Percentiles rank a stretch among this genome's conserved stretches.
These are phyloP conservation scores for Globisporangium solare DNA, from an alignment of 352 stramenopile genomes.

Conservation along the genomic window DNA sequence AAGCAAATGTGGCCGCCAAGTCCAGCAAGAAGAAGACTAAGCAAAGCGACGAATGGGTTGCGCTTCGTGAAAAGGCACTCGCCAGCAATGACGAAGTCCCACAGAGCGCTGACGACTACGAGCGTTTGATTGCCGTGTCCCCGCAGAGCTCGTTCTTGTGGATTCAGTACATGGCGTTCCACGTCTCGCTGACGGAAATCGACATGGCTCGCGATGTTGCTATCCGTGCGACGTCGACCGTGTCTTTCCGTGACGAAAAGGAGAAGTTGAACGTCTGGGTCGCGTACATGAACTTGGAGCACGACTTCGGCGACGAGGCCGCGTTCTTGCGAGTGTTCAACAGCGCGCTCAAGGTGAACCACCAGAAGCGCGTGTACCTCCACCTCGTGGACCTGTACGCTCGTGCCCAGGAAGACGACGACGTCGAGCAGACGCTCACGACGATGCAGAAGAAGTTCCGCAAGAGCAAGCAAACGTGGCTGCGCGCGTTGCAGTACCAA, in stretches of 20 bases:
- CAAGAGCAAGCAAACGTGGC: slow-evolving; percentile 88
- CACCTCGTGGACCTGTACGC: slow-evolving; percentile 92
- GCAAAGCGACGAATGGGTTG: slow-evolving; percentile 94
- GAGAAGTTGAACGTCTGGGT: slow-evolving; percentile 98
- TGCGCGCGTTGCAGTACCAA: slow-evolving; percentile 83
- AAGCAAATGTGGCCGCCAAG: slow-evolving; percentile 48
- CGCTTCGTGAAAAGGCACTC: slow-evolving; percentile 91
- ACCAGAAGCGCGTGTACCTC: slow-evolving; percentile 94
- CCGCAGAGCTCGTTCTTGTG: slow-evolving; percentile 95
- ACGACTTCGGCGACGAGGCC: slow-evolving; percentile 92
- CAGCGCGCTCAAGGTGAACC: slow-evolving; percentile 90
- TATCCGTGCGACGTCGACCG: slow-evolving; percentile 88
- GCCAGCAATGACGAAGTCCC: slow-evolving; percentile 90
- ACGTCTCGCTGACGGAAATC: slow-evolving; percentile 94
- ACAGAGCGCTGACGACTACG: slow-evolving; percentile 92
- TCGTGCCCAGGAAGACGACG: slow-evolving; percentile 54
- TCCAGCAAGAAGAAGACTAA: slow-evolving; percentile 86
- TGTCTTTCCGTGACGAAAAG: slow-evolving; percentile 94
- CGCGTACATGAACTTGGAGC: slow-evolving; percentile 93
- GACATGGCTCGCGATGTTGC: slow-evolving; percentile 91
- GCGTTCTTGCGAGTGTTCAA: slow-evolving; percentile 91
- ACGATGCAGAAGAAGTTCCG: slow-evolving; percentile 92
- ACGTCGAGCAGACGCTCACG: slow-evolving; percentile 67
- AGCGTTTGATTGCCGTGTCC: slow-evolving; percentile 91
- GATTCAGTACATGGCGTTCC: slow-evolving; percentile 98